Evolutionary conservation across 2,329 filamentous ascomycete genomes (phyloP).

Genomic region (Ceratocystis smalleyi): DNA sequence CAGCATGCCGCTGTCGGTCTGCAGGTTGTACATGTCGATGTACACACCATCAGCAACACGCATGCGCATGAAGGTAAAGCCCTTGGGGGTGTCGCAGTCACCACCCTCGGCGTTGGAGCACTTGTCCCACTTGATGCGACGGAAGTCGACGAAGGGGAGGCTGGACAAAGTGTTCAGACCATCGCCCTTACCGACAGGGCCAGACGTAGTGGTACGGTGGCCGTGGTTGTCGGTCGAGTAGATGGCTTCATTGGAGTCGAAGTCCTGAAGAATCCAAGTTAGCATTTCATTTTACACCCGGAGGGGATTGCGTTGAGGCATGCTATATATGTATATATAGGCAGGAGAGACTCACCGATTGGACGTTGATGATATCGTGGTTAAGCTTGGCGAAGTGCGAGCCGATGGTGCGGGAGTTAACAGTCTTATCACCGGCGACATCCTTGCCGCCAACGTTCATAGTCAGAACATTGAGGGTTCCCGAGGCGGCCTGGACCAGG

Average conservation of each 20-base stretch:
- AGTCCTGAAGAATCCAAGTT: slow-evolving; percentile 29
- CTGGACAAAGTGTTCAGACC: slow-evolving; percentile 50
- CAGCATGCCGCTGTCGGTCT: slow-evolving; percentile 47
- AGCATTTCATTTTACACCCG: neutral
- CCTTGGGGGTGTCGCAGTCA: slow-evolving; percentile 55
- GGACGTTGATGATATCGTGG: slow-evolving; percentile 48
- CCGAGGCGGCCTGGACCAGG: slow-evolving; percentile 17
- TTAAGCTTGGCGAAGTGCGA: slow-evolving; percentile 38
- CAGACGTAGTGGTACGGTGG: slow-evolving; percentile 47
- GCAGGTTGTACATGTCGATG: slow-evolving; percentile 50
- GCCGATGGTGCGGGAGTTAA: slow-evolving; percentile 42
- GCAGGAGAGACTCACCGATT: slow-evolving; percentile 32
- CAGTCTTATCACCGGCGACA: slow-evolving; percentile 44
- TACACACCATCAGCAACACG: slow-evolving; percentile 33
- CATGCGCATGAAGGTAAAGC: slow-evolving; percentile 51
- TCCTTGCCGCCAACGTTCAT: slow-evolving; percentile 48
- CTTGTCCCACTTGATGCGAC: slow-evolving; percentile 41
- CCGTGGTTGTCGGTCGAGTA: slow-evolving; percentile 45
- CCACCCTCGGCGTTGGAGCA: slow-evolving; percentile 40
- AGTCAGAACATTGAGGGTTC: slow-evolving; percentile 36
- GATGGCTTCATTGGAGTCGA: slow-evolving; percentile 51
- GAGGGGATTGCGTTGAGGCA: neutral
- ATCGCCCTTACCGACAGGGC: slow-evolving; percentile 45
- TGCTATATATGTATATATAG: too few species aligned
- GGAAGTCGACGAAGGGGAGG: slow-evolving; percentile 39